Evolutionary conservation across 768 basidiomycete species (phyloP).

Genomic region (Thelephora ganbajun): DNA sequence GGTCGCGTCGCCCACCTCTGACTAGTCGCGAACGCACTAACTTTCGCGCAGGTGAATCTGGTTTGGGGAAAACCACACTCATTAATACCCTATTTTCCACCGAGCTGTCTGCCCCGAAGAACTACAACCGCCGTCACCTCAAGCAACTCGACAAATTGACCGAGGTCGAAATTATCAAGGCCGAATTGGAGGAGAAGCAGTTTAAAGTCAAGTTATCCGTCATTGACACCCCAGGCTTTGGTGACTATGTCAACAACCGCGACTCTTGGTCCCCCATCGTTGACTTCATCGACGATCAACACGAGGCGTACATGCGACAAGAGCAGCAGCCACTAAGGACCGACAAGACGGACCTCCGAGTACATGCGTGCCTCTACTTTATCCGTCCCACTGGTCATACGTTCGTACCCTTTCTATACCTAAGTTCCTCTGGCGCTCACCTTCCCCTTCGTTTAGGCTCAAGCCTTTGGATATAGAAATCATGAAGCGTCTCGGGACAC

Average conservation of each 20-base stretch:
- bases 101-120: conserved; percentile 84
- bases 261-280: conserved; percentile 98
- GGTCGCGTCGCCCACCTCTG: conserved; percentile 14
- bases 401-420: conserved; percentile 33
- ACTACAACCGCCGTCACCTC: conserved; percentile 76
- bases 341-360: conserved; percentile 90
- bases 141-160: conserved; percentile 99
- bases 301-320: conserved; percentile 92
- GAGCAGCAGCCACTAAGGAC: conserved; percentile 95
- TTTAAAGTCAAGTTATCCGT: conserved; percentile 99
- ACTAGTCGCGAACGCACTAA: not conserved
- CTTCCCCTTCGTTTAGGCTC: conserved; percentile 31
- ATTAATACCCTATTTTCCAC: conserved; percentile 99
- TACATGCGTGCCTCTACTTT: conserved; percentile 96
- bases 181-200: conserved; percentile 95
- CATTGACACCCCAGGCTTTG: conserved; percentile 98
- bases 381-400: conserved; percentile 93
- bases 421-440: not conserved
- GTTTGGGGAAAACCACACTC: conserved; percentile 91
- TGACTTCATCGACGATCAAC: conserved; percentile 95
- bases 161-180: conserved; percentile 98
- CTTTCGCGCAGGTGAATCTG: conserved; percentile 70
- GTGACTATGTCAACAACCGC: conserved; percentile 99
- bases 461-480: conserved; percentile 99
- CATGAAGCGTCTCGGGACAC: conserved; percentile 97